Conservation (phyloP, 306 rosid genomes). For the Vigna radiata region DNA sequence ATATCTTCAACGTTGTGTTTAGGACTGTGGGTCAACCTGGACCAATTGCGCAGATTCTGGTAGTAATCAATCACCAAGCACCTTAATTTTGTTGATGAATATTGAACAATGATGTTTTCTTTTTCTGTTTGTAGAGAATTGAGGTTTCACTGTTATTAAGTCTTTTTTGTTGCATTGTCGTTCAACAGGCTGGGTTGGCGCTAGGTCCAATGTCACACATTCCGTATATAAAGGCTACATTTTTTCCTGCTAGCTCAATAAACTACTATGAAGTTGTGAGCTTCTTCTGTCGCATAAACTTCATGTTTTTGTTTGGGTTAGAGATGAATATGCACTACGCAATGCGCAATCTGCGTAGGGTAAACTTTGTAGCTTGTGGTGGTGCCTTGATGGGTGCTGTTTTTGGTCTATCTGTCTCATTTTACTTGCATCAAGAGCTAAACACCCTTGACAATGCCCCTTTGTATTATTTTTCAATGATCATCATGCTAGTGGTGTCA, state of each 20-base stretch:
- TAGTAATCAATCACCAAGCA: constrained; percentile 35
- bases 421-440: constrained; percentile 55
- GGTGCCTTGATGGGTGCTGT: constrained; percentile 56
- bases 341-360: constrained; percentile 50
- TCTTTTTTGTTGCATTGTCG: constrained; percentile 30
- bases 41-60: constrained; percentile 85
- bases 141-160: not conserved
- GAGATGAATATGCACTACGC: constrained; percentile 65
- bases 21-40: constrained; percentile 88
- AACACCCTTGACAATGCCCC: not conserved
- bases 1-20: constrained; percentile 79
- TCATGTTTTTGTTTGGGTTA: constrained; percentile 85
- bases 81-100: not conserved
- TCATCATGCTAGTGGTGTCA: constrained; percentile 58
- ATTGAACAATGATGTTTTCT: not conserved
- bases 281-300: constrained; percentile 78
- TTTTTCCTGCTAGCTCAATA: constrained; percentile 68
- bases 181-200: constrained; percentile 80
- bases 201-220: constrained; percentile 82
- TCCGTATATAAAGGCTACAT: constrained; percentile 41
- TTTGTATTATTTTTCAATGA: constrained; percentile 38
- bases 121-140: too few relatives aligned
- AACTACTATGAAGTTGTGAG: constrained; percentile 89
- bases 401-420: constrained; percentile 67
- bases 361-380: constrained; percentile 58